phyloP scores from a whole-genome alignment of 139 green algal species.

The Coelastrella sp. region DNA sequence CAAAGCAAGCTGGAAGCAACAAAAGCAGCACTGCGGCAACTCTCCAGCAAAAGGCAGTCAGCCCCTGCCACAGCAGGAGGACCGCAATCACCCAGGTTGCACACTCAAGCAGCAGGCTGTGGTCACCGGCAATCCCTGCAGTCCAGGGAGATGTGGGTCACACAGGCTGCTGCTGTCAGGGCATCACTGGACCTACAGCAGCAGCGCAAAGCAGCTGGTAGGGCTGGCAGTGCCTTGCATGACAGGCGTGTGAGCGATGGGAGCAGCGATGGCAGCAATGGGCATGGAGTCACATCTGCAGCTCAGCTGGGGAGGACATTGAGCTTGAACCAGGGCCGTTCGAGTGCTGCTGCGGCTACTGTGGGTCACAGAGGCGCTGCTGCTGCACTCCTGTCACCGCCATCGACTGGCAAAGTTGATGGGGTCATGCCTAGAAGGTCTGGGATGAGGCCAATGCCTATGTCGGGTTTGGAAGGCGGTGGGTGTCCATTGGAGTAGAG shows the following conservation, averaged over 20 bases:
- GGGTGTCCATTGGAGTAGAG: neutral
- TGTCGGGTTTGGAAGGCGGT: neutral
- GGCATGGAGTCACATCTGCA: neutral
- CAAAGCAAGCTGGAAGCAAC: neutral
- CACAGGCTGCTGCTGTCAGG: neutral
- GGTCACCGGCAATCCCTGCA: neutral
- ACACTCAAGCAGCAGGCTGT: neutral
- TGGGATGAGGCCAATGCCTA: neutral
- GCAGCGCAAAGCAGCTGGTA: neutral
- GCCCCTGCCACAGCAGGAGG: neutral
- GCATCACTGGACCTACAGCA: neutral
- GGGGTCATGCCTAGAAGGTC: neutral
- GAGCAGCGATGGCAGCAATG: conserved; percentile 11
- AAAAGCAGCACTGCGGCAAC: neutral
- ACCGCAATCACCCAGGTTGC: too few species aligned
- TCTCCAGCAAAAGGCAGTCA: neutral
- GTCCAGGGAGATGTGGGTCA: neutral
- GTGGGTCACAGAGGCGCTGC: neutral
- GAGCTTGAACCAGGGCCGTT: neutral
- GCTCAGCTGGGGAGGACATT: neutral
- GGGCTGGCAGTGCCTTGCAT: neutral
- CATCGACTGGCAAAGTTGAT: conserved; percentile 6
- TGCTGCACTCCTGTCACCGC: conserved; percentile 18
- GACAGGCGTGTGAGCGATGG: neutral
- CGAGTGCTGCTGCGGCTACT: neutral